phyloP scores from a whole-genome alignment of 2,329 filamentous ascomycete genomes.

The Amylocarpus encephaloides region DNA sequence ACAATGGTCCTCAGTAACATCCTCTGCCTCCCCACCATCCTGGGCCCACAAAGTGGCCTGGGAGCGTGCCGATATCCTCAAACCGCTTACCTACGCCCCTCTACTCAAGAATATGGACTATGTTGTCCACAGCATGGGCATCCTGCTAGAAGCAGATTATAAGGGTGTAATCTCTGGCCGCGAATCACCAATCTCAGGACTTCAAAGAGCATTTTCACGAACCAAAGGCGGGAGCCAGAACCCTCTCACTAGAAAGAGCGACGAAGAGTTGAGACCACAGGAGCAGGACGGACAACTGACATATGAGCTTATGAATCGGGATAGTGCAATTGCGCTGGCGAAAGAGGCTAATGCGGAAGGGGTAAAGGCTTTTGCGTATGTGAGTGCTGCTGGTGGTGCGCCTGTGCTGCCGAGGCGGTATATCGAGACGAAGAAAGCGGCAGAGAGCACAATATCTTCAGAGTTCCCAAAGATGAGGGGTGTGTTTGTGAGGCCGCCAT shows the following conservation, averaged over 20 bases:
- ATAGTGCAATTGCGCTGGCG: constrained; percentile 77
- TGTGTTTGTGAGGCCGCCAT: constrained; percentile 77
- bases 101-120: constrained; percentile 72
- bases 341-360: constrained; percentile 62
- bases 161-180: constrained; percentile 81
- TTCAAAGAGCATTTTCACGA: constrained; percentile 71
- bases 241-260: constrained; percentile 57
- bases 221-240: constrained; percentile 60
- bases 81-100: constrained; percentile 70
- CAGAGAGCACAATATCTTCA: constrained; percentile 68
- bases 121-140: constrained; percentile 93
- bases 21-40: constrained; percentile 55
- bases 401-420: constrained; percentile 81
- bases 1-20: constrained; percentile 73
- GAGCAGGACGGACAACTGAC: constrained; percentile 73
- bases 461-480: constrained; percentile 70
- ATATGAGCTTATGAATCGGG: constrained; percentile 96
- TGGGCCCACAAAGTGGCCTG: constrained; percentile 83
- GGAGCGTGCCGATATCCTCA: constrained; percentile 82
- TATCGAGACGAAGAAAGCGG: constrained; percentile 85
- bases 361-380: constrained; percentile 71
- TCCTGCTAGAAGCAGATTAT: constrained; percentile 95
- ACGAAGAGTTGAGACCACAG: constrained; percentile 55
- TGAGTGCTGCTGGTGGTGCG: constrained; percentile 81
- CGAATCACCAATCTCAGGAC: constrained; percentile 72